Base-by-base conservation (phyloP, 495 filamentous ascomycete genomes). In the Aspergillus heteromorphus region DNA sequence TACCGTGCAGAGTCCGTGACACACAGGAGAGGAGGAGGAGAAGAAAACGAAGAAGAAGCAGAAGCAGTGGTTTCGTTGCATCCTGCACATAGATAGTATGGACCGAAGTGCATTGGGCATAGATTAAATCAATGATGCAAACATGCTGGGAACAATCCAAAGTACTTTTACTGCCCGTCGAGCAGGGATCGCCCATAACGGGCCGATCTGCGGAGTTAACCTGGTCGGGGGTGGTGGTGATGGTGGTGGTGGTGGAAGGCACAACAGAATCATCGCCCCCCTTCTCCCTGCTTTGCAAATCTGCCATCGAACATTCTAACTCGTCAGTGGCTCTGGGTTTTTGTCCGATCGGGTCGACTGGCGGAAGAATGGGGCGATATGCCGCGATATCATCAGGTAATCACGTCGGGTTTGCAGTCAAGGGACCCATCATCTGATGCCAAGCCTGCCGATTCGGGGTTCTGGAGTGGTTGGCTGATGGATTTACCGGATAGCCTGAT, bases 401-500 rank as follows among this genome's bases (percentile, higher is more conserved):
- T 47, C 43, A 20, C 43, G 43, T 47, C 21, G 43, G 43, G 29
- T 27, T 23, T 47, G 43, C 43, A 9, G 23, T 27, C 23, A 7
- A 27, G 23, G 9, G 40, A 31, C 49, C 45, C 45, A 53, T 53
- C 50, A 60, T 56, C 53, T 56, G 53, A 62, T 59, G 60, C 56
- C 60, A 59, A 62, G 56, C 11, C 6, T 27, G 42, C 21, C 16
- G 13, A 45, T 19, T 19, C 30, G 3, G 3, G 23, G 4, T 27
- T 27, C 23, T 55, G 45, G 48, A 59, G 41, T 45, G 34, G 34
- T 21, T 36, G 36, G 38, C 10, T 21, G 45, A 31, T 51, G 21
- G 53, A 52, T 59, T 57, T 60, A 36, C 52, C 61, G 61, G 61
- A 47, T 43, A 54, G 56, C 31, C 53, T 56, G 52, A 56, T 48